phyloP scores from a whole-genome alignment of 2,329 filamentous ascomycete genomes.

The Tolypocladium ophioglossoides region DNA sequence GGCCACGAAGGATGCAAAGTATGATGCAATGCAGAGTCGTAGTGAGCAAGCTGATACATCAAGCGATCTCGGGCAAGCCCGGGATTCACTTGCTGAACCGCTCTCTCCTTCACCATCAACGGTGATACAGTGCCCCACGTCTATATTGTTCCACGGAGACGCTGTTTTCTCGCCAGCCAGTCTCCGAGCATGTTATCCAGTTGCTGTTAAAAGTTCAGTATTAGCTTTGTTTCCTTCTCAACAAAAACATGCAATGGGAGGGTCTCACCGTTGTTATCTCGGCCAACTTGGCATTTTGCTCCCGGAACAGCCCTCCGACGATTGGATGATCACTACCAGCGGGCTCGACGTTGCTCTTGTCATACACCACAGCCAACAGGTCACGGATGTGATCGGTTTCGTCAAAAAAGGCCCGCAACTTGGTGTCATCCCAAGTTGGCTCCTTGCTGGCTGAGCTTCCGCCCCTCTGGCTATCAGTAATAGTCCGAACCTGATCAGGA shows the following conservation, averaged over 20 bases:
- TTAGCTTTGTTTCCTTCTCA: slow-evolving; percentile 5
- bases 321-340: slow-evolving; percentile 79
- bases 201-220: slow-evolving; percentile 36
- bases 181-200: slow-evolving; percentile 79
- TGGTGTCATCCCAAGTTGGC: slow-evolving; percentile 74
- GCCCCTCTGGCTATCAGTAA: slow-evolving; percentile 27
- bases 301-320: slow-evolving; percentile 68
- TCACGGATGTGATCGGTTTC: slow-evolving; percentile 83
- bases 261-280: slow-evolving; percentile 69
- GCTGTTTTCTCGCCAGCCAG: slow-evolving; percentile 64
- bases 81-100: neutral
- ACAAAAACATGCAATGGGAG: neutral
- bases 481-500: slow-evolving; percentile 44
- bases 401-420: slow-evolving; percentile 81
- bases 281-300: slow-evolving; percentile 75
- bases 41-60: neutral
- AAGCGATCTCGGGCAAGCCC: neutral
- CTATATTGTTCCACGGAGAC: slow-evolving; percentile 41
- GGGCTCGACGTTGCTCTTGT: slow-evolving; percentile 74
- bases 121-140: neutral
- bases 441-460: slow-evolving; percentile 25
- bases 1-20: neutral
- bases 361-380: slow-evolving; percentile 82
- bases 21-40: neutral
- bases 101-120: neutral